These are phyloP conservation scores for Salix brachista DNA, from an alignment of 345 rosid genomes.

Conservation along the genomic window DNA sequence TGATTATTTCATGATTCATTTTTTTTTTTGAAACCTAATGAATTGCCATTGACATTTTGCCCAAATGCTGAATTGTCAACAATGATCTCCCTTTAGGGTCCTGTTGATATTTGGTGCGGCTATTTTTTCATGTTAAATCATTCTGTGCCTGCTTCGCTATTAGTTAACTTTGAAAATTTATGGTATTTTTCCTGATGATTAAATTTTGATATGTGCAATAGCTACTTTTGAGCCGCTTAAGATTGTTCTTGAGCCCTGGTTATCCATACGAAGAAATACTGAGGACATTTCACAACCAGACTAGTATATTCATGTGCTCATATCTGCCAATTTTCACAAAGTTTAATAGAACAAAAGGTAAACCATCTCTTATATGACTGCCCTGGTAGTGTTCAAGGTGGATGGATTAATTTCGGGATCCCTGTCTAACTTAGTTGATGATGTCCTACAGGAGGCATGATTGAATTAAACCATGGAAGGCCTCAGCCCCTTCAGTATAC, in stretches of 20 bases:
- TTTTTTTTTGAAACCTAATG: neutral
- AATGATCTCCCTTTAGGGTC: neutral
- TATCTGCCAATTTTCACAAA: slow-evolving; percentile 62
- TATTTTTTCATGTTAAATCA: neutral
- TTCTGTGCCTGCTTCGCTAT: neutral
- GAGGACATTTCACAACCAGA: slow-evolving; percentile 84
- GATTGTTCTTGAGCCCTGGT: slow-evolving; percentile 87
- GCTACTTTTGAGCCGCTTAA: slow-evolving; percentile 76
- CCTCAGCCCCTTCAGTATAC: slow-evolving; percentile 98
- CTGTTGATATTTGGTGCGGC: neutral
- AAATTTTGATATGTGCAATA: slow-evolving; percentile 15
- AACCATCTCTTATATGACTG: slow-evolving; percentile 2
- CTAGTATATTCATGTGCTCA: slow-evolving; percentile 78
- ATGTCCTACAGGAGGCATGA: slow-evolving; percentile 65
- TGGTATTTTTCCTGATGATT: slow-evolving; percentile 2
- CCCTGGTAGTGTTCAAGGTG: neutral
- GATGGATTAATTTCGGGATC: slow-evolving; percentile 10
- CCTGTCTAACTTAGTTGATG: slow-evolving; percentile 8
- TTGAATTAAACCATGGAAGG: slow-evolving; percentile 79
- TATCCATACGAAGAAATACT: slow-evolving; percentile 90
- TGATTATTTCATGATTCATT: neutral
- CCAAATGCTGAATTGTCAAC: neutral
- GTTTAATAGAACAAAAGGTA: slow-evolving; percentile 72
- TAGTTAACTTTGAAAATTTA: neutral
- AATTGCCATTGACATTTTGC: neutral